These are phyloP conservation scores for Sphenostylis stenocarpa DNA, from an alignment of 306 rosid genomes.

Conservation along the genomic window DNA sequence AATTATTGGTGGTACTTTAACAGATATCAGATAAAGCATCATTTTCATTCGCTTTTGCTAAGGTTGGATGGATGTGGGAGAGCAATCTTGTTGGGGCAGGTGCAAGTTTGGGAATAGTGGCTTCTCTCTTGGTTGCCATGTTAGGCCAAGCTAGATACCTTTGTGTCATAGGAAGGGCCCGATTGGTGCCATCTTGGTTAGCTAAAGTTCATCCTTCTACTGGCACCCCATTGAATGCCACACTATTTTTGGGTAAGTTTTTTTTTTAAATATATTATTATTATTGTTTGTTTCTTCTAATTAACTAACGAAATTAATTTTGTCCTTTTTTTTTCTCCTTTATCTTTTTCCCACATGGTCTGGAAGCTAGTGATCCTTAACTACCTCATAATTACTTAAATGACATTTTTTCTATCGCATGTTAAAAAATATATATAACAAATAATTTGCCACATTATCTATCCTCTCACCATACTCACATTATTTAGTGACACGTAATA, in stretches of 20 bases:
- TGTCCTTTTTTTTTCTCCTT: no score
- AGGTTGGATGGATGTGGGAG: slow-evolving; percentile 84
- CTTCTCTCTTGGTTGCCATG: slow-evolving; percentile 91
- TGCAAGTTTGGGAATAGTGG: slow-evolving; percentile 69
- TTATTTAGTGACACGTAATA: background rate
- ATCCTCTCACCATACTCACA: background rate
- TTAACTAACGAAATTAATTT: no score
- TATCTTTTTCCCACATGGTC: no score
- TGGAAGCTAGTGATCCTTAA: no score
- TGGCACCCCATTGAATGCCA: slow-evolving; percentile 93
- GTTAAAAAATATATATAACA: no score
- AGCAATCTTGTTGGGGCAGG: slow-evolving; percentile 84
- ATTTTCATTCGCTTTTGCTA: slow-evolving; percentile 65
- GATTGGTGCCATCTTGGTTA: slow-evolving; percentile 81
- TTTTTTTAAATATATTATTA: no score
- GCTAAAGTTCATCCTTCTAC: slow-evolving; percentile 90
- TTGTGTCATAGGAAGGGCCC: slow-evolving; percentile 89
- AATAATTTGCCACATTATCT: background rate
- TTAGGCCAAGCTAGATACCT: slow-evolving; percentile 96
- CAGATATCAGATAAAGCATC: slow-evolving; percentile 65
- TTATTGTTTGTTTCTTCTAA: no score
- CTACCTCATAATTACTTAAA: no score
- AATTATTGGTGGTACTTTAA: slow-evolving; percentile 4
- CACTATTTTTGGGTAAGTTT: slow-evolving; percentile 61
- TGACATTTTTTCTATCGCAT: no score